phyloP scores from a whole-genome alignment of 2,329 filamentous ascomycete genomes.

The Lachnellula suecica region DNA sequence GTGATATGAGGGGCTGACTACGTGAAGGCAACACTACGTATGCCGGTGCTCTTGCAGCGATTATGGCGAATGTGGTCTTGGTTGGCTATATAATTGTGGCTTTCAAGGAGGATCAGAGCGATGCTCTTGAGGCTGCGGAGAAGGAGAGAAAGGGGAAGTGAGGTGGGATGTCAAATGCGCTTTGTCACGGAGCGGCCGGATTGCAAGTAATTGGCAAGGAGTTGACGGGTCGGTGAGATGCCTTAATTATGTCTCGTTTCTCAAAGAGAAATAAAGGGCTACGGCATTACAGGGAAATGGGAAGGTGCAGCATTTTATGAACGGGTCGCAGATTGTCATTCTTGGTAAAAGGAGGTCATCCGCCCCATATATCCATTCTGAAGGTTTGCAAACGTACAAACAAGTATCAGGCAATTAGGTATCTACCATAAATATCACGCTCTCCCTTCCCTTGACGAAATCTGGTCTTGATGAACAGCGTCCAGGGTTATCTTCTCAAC shows the following conservation, averaged over 20 bases:
- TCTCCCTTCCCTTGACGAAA: neutral
- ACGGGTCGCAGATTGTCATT: neutral
- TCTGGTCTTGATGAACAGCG: neutral
- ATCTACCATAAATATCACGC: slow-evolving; percentile 1
- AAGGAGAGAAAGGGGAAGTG: slow-evolving; percentile 34
- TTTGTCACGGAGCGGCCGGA: neutral
- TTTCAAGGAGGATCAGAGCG: slow-evolving; percentile 75
- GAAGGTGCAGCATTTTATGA: neutral
- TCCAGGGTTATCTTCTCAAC: neutral
- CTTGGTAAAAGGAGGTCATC: neutral
- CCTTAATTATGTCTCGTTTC: no score
- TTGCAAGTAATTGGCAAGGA: neutral
- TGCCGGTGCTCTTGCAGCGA: slow-evolving; percentile 79
- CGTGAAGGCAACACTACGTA: slow-evolving; percentile 79
- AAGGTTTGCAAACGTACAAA: neutral
- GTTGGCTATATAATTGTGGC: slow-evolving; percentile 90
- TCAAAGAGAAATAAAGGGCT: no score
- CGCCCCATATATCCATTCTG: neutral
- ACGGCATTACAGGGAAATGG: neutral
- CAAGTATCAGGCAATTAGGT: neutral
- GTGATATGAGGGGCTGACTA: neutral
- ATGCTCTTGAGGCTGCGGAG: slow-evolving; percentile 39
- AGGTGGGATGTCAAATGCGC: neutral
- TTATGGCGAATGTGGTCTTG: slow-evolving; percentile 89
- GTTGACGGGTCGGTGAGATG: neutral